phyloP scores from a whole-genome alignment of 1,284 basidiomycete species.

The Vanrija pseudolonga region DNA sequence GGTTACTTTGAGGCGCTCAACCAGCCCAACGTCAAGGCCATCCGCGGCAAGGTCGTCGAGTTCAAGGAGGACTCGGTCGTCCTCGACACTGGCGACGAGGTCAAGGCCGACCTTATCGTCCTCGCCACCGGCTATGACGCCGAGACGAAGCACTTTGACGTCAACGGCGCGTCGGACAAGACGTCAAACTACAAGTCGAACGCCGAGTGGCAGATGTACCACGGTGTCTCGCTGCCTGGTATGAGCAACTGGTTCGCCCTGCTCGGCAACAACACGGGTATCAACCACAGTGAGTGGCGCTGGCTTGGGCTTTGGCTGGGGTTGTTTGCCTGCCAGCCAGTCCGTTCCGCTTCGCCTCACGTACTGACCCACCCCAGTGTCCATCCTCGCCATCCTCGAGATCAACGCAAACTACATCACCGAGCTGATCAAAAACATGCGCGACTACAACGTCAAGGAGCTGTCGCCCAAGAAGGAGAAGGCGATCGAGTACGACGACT shows the following conservation, averaged over 20 bases:
- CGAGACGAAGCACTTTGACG: not conserved
- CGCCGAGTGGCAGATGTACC: not conserved
- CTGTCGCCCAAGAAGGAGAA: slow-evolving; percentile 5
- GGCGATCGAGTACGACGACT: slow-evolving; percentile 18
- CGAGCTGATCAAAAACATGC: slow-evolving; percentile 9
- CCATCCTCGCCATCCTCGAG: slow-evolving; percentile 11
- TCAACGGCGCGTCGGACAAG: not conserved
- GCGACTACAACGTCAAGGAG: slow-evolving; percentile 2
- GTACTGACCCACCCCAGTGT: slow-evolving; percentile 5
- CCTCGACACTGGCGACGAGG: slow-evolving; percentile 16
- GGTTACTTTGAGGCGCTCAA: slow-evolving; percentile 24
- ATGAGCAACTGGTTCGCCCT: slow-evolving; percentile 29
- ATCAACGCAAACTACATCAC: slow-evolving; percentile 12
- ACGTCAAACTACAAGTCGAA: slow-evolving; percentile 3
- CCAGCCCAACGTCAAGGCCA: slow-evolving; percentile 21
- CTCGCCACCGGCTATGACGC: slow-evolving; percentile 13
- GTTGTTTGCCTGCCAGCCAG: not conserved
- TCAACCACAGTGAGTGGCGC: slow-evolving; percentile 22
- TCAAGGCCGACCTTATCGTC: slow-evolving; percentile 20
- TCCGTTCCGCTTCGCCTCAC: too few species aligned
- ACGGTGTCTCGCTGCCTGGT: slow-evolving; percentile 9
- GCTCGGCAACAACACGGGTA: slow-evolving; percentile 28
- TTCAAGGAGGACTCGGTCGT: slow-evolving; percentile 6
- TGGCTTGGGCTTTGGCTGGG: too few species aligned
- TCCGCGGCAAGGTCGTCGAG: slow-evolving; percentile 9